phyloP scores from a whole-genome alignment of 768 basidiomycete species.

The Mycena metata region DNA sequence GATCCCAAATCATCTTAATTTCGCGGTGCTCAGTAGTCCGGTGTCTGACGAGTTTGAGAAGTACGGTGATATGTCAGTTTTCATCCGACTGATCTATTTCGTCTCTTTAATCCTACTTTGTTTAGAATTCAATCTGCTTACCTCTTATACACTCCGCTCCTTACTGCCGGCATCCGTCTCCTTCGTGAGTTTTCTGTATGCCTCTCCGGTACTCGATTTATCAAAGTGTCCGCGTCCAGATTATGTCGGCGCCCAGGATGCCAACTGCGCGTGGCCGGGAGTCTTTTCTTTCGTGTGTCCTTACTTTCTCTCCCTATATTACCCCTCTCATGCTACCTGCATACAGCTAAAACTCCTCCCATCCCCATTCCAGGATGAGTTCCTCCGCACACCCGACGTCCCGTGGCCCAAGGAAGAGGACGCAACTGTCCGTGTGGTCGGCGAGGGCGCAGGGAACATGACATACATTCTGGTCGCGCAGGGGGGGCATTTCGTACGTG shows the following conservation, averaged over 20 bases:
- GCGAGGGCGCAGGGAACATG: constrained; percentile 50
- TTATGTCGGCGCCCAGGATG: constrained; percentile 47
- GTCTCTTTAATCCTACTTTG: neutral
- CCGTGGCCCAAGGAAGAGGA: constrained; percentile 43
- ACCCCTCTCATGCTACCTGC: neutral
- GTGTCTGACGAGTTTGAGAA: constrained; percentile 33
- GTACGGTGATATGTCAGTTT: constrained; percentile 41
- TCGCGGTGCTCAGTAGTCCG: constrained; percentile 20
- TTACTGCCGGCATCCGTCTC: constrained; percentile 46
- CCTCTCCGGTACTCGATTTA: neutral
- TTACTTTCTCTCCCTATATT: neutral
- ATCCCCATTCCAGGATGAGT: constrained; percentile 44
- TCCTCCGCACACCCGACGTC: constrained; percentile 44
- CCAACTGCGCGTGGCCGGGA: constrained; percentile 48
- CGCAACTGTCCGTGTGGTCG: constrained; percentile 45
- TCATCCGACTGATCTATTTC: neutral
- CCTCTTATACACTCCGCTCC: constrained; percentile 43
- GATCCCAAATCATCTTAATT: constrained; percentile 39
- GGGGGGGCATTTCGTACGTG: constrained; percentile 46
- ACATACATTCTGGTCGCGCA: constrained; percentile 48
- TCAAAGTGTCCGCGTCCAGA: constrained; percentile 35
- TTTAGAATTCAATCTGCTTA: constrained; percentile 34
- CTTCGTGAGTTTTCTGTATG: constrained; percentile 41
- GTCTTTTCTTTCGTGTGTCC: constrained; percentile 43
- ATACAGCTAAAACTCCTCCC: constrained; percentile 44